Percentiles rank a stretch among this genome's conserved stretches.
Evolutionary conservation across 768 basidiomycete species (phyloP).

Genomic region (Naematelia encephala): DNA sequence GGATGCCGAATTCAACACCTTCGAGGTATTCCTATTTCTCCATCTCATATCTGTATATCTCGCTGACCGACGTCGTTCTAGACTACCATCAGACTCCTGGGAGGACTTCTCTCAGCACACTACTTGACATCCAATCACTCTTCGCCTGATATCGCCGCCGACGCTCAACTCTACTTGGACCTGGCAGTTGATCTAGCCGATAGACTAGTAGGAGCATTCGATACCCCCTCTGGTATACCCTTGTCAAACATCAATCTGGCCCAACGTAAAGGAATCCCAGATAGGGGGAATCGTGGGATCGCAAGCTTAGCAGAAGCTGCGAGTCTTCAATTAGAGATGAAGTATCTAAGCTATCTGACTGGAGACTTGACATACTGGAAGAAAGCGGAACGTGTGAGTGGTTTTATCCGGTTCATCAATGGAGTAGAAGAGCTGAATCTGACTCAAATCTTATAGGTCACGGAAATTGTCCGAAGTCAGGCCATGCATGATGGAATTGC

Average conservation of each 20-base stretch:
- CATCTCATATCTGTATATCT: too few species aligned
- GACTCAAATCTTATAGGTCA: slow-evolving; percentile 55
- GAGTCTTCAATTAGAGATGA: slow-evolving; percentile 84
- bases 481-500: slow-evolving; percentile 69
- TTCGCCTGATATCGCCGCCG: slow-evolving; percentile 27
- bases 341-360: slow-evolving; percentile 76
- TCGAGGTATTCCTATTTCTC: too few species aligned
- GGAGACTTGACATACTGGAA: slow-evolving; percentile 77
- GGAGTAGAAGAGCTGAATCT: neutral
- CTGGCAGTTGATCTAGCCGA: slow-evolving; percentile 79
- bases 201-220: slow-evolving; percentile 77
- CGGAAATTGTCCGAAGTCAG: slow-evolving; percentile 65
- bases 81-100: slow-evolving; percentile 89
- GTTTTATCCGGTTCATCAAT: neutral
- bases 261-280: slow-evolving; percentile 60
- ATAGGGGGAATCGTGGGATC: slow-evolving; percentile 60
- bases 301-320: slow-evolving; percentile 82
- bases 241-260: slow-evolving; percentile 74
- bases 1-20: slow-evolving; percentile 77
- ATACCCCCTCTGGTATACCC: slow-evolving; percentile 77
- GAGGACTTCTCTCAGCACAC: slow-evolving; percentile 82
- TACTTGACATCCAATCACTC: slow-evolving; percentile 60
- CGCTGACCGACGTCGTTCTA: too few species aligned
- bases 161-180: slow-evolving; percentile 67
- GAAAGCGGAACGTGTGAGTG: slow-evolving; percentile 63